Conservation (phyloP, 352 stramenopile genomes). For the Globisporangium emineosum region DNA sequence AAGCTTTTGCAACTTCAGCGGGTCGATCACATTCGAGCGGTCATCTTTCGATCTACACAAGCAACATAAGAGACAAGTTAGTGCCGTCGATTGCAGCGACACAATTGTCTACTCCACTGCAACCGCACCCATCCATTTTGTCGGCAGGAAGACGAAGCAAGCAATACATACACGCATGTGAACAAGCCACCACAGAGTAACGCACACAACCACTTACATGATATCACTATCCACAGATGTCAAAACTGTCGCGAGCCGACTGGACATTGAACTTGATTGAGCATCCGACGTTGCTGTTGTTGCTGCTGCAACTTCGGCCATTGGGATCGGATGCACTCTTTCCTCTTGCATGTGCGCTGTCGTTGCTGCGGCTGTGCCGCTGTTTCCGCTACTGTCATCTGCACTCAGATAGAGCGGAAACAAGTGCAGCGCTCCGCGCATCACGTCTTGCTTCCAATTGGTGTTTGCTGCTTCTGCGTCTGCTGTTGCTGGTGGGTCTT, state of each 20-base stretch:
- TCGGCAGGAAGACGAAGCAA: background rate
- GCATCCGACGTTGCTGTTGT: background rate
- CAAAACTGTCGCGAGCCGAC: conserved; percentile 43
- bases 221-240: conserved; percentile 28
- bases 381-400: conserved; percentile 10
- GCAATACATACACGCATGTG: background rate
- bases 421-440: conserved; percentile 55
- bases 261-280: background rate
- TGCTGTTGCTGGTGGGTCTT: background rate
- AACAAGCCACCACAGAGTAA: background rate
- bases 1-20: conserved; percentile 35
- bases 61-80: background rate
- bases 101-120: background rate
- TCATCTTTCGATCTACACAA: conserved; percentile 1
- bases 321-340: conserved; percentile 10
- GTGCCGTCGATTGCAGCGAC: background rate
- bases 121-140: background rate
- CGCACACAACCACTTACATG: conserved; percentile 27
- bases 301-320: background rate
- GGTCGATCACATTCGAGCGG: conserved; percentile 22
- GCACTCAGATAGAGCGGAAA: conserved; percentile 49
- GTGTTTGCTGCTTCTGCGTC: background rate
- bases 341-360: conserved; percentile 24
- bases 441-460: conserved; percentile 17
- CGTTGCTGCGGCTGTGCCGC: conserved; percentile 16